Evolutionary conservation across 148 eudicot genomes (phyloP), one percentile per base, ranked within the genome.

Genomic region (Gaultheria prostrata): DNA sequence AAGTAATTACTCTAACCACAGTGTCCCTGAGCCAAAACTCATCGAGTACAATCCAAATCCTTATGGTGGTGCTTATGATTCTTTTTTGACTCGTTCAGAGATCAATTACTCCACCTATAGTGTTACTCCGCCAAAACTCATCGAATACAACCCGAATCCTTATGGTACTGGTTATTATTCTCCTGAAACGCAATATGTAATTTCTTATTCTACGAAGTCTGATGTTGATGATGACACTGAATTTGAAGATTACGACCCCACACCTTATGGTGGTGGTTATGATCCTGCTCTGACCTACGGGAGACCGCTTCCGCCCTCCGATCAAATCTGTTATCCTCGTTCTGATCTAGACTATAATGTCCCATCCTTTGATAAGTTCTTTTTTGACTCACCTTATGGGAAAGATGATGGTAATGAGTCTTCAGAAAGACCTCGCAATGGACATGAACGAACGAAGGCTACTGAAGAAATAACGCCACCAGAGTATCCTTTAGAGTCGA

Each of bases 231-330:
- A 75, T 65, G 85, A 90, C 53, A 2, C 12, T 35, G 76, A 71
- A 17, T 71, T 33, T 4, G 76, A 32, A 33, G 76, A 71, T 46
- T 71, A 71, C 12, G 88, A 93, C 85, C 90, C 93, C 2, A 85
- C 90, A 0, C 93, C 95, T 26, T 93, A 84, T 72, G 86, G 54
- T 46, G 98, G 97, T 21, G 98, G 98, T 10, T 71, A 71, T 84
- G 92, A 94, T 84, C 87, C 82, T 74, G 18, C 53, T 79, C 77
- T 50, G 6, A 86, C 91, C 6, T 95, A 94, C 45, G 98, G 98
- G 8, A 86, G 89, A 80, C 89, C 98, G 63, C 92, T 95, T 71
- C 89, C 92, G 0, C 92, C 95, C 53, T 90, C 94, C 0, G 89
- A 88, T 39, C 59, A 87, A 54, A 94, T 87, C 45, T 95, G 98